A percentile compares a stretch with the other conserved stretches of the same genome.
Conservation (phyloP, 1,284 basidiomycete genomes). For the Ganoderma boninense region DNA sequence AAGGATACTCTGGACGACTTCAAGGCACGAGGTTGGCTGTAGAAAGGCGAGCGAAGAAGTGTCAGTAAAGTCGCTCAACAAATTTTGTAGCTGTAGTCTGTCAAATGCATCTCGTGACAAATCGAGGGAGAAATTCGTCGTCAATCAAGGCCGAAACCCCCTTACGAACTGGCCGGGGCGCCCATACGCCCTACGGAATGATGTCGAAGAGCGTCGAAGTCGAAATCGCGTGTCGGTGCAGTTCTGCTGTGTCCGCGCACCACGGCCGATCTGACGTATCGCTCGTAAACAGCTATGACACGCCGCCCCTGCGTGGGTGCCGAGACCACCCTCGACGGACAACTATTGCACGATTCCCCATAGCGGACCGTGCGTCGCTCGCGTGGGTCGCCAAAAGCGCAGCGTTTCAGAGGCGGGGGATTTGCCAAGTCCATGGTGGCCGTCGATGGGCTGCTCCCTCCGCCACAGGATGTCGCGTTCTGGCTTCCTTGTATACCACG, state of each 20-base stretch:
- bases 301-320: neutral
- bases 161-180: neutral
- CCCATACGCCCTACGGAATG: neutral
- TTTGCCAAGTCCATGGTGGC: too few relatives aligned
- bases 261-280: conserved; percentile 9
- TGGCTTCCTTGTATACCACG: neutral
- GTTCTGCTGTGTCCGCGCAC: neutral
- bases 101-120: neutral
- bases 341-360: neutral
- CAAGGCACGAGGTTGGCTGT: conserved; percentile 32
- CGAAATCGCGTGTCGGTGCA: neutral
- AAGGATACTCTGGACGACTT: conserved; percentile 51
- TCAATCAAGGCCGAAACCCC: neutral
- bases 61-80: neutral
- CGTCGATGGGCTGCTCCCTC: neutral
- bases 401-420: neutral
- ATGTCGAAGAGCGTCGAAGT: neutral
- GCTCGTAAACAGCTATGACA: conserved; percentile 6
- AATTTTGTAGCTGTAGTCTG: neutral
- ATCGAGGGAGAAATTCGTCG: neutral
- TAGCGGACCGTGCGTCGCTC: neutral
- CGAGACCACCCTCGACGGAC: neutral
- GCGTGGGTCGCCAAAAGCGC: neutral
- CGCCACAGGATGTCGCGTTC: neutral
- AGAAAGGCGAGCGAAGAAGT: neutral